Evolutionary conservation across 2,329 filamentous ascomycete species (phyloP).

Genomic region (Aurifilum marmelostoma): DNA sequence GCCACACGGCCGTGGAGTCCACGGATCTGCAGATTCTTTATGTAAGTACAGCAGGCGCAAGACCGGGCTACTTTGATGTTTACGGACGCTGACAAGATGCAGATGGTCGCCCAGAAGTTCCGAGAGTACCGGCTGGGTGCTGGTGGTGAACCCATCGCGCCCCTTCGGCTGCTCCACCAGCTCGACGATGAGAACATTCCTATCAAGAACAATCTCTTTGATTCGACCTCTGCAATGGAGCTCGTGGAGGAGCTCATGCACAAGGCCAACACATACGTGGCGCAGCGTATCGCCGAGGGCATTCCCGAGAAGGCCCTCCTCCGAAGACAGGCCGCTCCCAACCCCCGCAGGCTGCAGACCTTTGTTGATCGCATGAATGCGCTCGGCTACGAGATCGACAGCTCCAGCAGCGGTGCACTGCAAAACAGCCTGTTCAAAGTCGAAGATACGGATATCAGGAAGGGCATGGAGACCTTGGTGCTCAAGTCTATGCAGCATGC

Average conservation of each 20-base stretch:
- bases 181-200: constrained; percentile 98
- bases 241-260: constrained; percentile 94
- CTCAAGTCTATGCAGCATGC: constrained; percentile 95
- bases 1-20: constrained; percentile 66
- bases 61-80: background rate
- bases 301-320: constrained; percentile 92
- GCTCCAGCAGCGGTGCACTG: constrained; percentile 83
- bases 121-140: constrained; percentile 84
- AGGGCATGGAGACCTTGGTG: constrained; percentile 96
- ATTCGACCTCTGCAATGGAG: constrained; percentile 86
- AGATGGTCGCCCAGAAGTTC: constrained; percentile 86
- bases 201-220: constrained; percentile 94
- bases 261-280: constrained; percentile 89
- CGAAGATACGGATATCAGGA: constrained; percentile 83
- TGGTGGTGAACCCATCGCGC: constrained; percentile 76
- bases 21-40: constrained; percentile 83
- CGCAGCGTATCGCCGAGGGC: constrained; percentile 76
- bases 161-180: constrained; percentile 87
- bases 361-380: constrained; percentile 93
- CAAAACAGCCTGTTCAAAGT: constrained; percentile 96
- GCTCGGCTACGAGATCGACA: constrained; percentile 87
- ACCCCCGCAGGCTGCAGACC: constrained; percentile 83
- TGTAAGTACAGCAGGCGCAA: constrained; percentile 47
- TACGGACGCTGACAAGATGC: constrained; percentile 31
- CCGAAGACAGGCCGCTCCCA: constrained; percentile 83